A percentile compares a stretch with the other conserved stretches of the same genome.
Conservation (phyloP, 2,329 filamentous ascomycete species). For the Aaosphaeria arxii region DNA sequence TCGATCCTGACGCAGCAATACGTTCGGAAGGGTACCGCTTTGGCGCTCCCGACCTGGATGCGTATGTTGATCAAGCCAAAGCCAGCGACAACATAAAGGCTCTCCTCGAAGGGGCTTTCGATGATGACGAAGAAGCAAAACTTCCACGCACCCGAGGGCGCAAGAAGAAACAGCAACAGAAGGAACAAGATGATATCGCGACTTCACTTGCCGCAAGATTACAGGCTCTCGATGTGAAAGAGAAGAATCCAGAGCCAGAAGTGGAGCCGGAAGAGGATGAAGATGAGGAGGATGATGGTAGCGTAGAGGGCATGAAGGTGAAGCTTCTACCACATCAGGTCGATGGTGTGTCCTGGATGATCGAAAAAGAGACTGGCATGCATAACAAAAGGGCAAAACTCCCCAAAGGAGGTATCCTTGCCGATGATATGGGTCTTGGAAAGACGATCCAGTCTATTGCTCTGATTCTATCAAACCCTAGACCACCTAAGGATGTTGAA, state of each 20-base stretch:
- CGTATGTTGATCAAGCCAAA: constrained; percentile 68
- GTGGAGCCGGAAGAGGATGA: constrained; percentile 43
- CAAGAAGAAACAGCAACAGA: constrained; percentile 40
- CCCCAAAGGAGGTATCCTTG: constrained; percentile 90
- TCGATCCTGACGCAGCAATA: constrained; percentile 48
- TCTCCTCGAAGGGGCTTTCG: constrained; percentile 76
- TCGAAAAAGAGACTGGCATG: constrained; percentile 80
- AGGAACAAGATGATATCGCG: constrained; percentile 32
- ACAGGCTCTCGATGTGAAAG: constrained; percentile 40
- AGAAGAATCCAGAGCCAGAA: constrained; percentile 50
- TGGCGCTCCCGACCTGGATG: constrained; percentile 53
- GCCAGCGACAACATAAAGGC: constrained; percentile 77
- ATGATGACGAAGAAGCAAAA: constrained; percentile 63
- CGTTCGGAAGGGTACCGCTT: constrained; percentile 48
- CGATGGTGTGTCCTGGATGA: constrained; percentile 94
- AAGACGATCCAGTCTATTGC: constrained; percentile 95
- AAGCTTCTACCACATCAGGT: constrained; percentile 91
- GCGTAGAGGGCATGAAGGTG: constrained; percentile 78
- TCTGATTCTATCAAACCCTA: constrained; percentile 78
- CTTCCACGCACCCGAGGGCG: constrained; percentile 45
- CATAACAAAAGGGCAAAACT: constrained; percentile 75
- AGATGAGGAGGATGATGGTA: constrained; percentile 55
- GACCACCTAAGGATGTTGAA: constrained; percentile 53
- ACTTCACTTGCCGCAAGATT: constrained; percentile 44
- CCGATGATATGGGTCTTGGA: constrained; percentile 95